A percentile compares a stretch with the other conserved stretches of the same genome.
Evolutionary conservation across 164 flowering plant genomes (phyloP).

Genomic region (Liquidambar formosana): DNA sequence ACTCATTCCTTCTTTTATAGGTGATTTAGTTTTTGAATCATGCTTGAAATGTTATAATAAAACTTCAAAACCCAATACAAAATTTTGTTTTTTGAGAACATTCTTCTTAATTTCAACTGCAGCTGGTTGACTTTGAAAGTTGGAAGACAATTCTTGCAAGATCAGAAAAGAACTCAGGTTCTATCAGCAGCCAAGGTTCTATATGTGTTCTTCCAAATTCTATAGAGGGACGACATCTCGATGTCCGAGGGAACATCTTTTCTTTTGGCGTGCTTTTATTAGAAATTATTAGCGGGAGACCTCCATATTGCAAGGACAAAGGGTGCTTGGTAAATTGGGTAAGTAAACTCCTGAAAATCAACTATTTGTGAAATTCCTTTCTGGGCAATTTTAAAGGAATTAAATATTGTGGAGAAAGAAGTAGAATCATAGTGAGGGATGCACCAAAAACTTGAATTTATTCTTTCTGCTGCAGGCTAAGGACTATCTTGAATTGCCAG

Average conservation of each 20-base stretch:
- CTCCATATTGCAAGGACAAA: conserved; percentile 72
- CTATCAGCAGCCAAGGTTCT: conserved; percentile 49
- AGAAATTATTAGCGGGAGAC: conserved; percentile 86
- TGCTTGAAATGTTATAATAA: background rate
- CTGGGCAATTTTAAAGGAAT: background rate
- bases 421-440: background rate
- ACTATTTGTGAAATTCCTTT: background rate
- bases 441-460: background rate
- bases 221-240: conserved; percentile 64
- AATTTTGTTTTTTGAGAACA: background rate
- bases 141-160: conserved; percentile 81
- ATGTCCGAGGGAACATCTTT: conserved; percentile 66
- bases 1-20: background rate
- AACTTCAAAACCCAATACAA: background rate
- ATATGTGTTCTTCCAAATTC: conserved; percentile 59
- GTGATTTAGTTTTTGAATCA: background rate
- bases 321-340: conserved; percentile 90
- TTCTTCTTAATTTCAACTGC: conserved; percentile 20
- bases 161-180: conserved; percentile 73
- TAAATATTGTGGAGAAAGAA: background rate
- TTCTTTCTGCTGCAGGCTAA: conserved; percentile 59
- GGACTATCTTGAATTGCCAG: conserved; percentile 68
- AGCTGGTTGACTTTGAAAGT: conserved; percentile 92
- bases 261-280: conserved; percentile 82
- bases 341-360: conserved; percentile 17